Base-by-base conservation (phyloP, 805 yeast species). In the Kazachstania africana region DNA sequence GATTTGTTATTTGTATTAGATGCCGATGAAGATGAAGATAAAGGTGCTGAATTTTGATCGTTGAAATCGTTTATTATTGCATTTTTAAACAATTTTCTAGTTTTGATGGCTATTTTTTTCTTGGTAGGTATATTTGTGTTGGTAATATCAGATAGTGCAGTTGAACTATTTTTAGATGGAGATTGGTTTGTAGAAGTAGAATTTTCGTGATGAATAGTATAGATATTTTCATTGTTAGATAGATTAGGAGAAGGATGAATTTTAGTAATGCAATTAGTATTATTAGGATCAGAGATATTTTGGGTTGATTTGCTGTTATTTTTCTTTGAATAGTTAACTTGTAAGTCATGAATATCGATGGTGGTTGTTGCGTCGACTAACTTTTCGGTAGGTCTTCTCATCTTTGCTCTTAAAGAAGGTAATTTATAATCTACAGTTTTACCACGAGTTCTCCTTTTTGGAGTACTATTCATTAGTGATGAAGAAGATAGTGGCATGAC, bases 351-450 rank as follows among this genome's bases (percentile, higher is more conserved):
- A 14, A 58, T 49, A 42, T 55, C 48, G 3, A 47, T 44, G 17
- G 51, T 40, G 3, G 64, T 60, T 1, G 76, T 72, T 1, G 85
- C 85, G 50, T 73, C 81, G 3, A 71, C 72, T 27, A 75, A 57
- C 39, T 65, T 63, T 19, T 61, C 77, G 0, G 75, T 62, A 21
- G 72, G 73, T 40, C 88, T 63, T 47, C 93, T 67, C 76, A 78
- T 65, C 47, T 79, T 80, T 12, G 66, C 69, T 24, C 79, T 61
- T 32, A 78, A 52, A 1, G 87, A 73, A 0, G 85, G 84, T 21
- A 73, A 62, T 13, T 73, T 72, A 44, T 82, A 82, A 48, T 74
- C 71, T 5, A 82, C 71, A 8, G 68, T 65, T 36, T 68, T 71
- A 4, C 73, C 66, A 15, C 73, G 58, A 16, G 83, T 62, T 35